Conservation (phyloP, 768 basidiomycete species). For the Multifurca ochricompacta region DNA sequence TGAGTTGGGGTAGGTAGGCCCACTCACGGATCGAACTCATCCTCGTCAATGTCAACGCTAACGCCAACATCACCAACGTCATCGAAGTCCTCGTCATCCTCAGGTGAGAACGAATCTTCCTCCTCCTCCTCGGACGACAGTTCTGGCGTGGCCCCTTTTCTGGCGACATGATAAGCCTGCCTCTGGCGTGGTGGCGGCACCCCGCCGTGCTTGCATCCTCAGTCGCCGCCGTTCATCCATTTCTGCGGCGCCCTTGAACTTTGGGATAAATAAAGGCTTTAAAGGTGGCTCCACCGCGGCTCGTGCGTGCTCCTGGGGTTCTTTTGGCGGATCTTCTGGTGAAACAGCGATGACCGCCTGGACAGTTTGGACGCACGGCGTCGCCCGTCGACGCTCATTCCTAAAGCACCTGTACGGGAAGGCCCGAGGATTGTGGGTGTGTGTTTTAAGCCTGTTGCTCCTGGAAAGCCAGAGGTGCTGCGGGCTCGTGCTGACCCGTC, state of each 20-base stretch:
- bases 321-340: slow-evolving; percentile 6
- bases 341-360: not conserved
- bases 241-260: slow-evolving; percentile 77
- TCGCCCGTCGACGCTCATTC: slow-evolving; percentile 62
- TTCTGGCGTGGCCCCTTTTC: slow-evolving; percentile 38
- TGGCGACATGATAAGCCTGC: slow-evolving; percentile 28
- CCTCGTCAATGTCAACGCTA: slow-evolving; percentile 48
- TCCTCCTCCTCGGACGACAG: slow-evolving; percentile 42
- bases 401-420: slow-evolving; percentile 58
- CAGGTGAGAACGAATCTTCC: slow-evolving; percentile 39
- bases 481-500: slow-evolving; percentile 32
- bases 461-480: slow-evolving; percentile 34
- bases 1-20: not conserved
- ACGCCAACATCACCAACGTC: slow-evolving; percentile 40
- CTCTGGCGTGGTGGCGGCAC: slow-evolving; percentile 30
- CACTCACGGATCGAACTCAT: slow-evolving; percentile 76
- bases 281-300: slow-evolving; percentile 12
- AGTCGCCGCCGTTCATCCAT: slow-evolving; percentile 68
- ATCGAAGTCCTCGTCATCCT: slow-evolving; percentile 41
- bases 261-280: slow-evolving; percentile 59
- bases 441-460: slow-evolving; percentile 60
- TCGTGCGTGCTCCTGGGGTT: slow-evolving; percentile 8
- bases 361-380: not conserved
- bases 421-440: slow-evolving; percentile 84
- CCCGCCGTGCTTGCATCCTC: slow-evolving; percentile 56